Conservation (phyloP, 2,329 filamentous ascomycete species). For the Monilinia fructigena region DNA sequence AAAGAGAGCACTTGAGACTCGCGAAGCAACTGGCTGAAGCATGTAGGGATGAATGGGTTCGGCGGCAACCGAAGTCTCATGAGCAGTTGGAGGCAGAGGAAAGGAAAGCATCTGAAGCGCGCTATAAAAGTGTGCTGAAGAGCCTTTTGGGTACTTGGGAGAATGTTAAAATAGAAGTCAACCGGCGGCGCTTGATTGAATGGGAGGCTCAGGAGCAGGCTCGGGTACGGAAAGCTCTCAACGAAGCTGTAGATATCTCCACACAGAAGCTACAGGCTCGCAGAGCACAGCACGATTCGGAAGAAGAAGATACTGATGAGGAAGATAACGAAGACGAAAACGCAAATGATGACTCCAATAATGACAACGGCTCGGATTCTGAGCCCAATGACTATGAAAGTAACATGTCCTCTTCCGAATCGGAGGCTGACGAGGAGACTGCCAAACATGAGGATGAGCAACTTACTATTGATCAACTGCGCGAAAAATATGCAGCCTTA, state of each 20-base stretch:
- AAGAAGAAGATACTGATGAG: conserved; percentile 45
- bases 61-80: conserved; percentile 69
- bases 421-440: conserved; percentile 54
- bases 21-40: conserved; percentile 80
- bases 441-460: conserved; percentile 57
- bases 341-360: conserved; percentile 37
- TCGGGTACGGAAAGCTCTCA: conserved; percentile 66
- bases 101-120: conserved; percentile 60
- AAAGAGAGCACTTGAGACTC: conserved; percentile 69
- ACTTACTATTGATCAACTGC: conserved; percentile 67
- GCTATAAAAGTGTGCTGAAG: conserved; percentile 70
- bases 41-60: conserved; percentile 72
- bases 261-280: conserved; percentile 66
- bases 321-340: conserved; percentile 39
- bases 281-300: conserved; percentile 53
- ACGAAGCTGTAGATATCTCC: conserved; percentile 70
- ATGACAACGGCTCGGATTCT: conserved; percentile 41
- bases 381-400: conserved; percentile 47
- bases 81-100: conserved; percentile 84
- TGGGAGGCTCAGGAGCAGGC: conserved; percentile 66
- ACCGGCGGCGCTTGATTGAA: conserved; percentile 56
- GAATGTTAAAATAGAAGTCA: conserved; percentile 61
- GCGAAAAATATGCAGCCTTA: conserved; percentile 66
- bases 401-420: conserved; percentile 63
- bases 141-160: conserved; percentile 60